A percentile compares a stretch with the other conserved stretches of the same genome.
Evolutionary conservation across 2,329 filamentous ascomycete species (phyloP).

Genomic region (Cephalotrichum gorgonifer): DNA sequence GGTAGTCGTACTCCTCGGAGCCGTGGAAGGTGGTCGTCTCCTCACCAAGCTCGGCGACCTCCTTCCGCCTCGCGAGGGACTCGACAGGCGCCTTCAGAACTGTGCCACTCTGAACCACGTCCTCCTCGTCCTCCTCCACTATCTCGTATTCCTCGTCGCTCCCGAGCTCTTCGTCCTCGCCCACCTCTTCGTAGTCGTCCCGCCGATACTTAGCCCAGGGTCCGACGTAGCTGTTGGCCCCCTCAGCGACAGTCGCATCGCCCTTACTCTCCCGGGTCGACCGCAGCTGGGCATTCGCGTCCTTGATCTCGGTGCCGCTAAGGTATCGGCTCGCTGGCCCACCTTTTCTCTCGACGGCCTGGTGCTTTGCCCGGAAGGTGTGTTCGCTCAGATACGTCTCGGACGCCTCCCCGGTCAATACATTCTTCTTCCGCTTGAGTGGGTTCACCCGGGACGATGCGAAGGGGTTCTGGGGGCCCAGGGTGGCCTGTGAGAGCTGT

Average conservation of each 20-base stretch:
- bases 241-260: constrained; percentile 72
- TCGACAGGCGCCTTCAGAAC: constrained; percentile 45
- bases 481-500: constrained; percentile 53
- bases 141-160: constrained; percentile 73
- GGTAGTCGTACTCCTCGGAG: constrained; percentile 75
- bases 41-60: constrained; percentile 48
- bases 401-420: constrained; percentile 75
- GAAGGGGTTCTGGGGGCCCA: constrained; percentile 69
- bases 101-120: constrained; percentile 54
- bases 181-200: constrained; percentile 63
- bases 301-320: constrained; percentile 51
- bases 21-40: constrained; percentile 89
- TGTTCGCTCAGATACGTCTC: constrained; percentile 86
- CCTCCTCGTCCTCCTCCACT: constrained; percentile 64
- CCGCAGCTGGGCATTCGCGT: constrained; percentile 55
- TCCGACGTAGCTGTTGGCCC: constrained; percentile 79
- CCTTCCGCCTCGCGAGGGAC: constrained; percentile 44
- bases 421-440: constrained; percentile 63
- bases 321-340: constrained; percentile 46
- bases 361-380: constrained; percentile 79
- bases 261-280: constrained; percentile 79
- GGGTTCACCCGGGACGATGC: constrained; percentile 38
- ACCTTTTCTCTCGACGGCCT: constrained; percentile 63
- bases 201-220: constrained; percentile 84
- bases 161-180: constrained; percentile 56